Base-by-base conservation (phyloP, 2,329 filamentous ascomycete genomes). In the Phialophora verrucosa region DNA sequence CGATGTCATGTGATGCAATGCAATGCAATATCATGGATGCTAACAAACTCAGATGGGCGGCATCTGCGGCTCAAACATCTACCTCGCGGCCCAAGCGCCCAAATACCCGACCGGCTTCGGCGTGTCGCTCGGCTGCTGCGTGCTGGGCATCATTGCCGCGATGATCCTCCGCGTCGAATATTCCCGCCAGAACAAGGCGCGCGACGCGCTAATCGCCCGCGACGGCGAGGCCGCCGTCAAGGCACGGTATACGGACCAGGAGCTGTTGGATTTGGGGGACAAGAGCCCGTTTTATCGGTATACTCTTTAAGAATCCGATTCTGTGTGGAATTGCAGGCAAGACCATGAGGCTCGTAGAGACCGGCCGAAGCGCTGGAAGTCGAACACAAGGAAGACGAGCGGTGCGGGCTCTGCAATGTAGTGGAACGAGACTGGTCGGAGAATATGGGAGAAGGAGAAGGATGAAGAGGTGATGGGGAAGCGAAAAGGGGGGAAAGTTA, bases 201-300 rank as follows among this genome's bases (percentile, higher is more conserved):
- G 35, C 4, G 60, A 62, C n/a, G 60, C 29, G 3, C 20, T 62
- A 25, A 67, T 70, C 60, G 54, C 35, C 25, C 70, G 67, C 8
- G 69, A 62, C 29, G 66, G 66, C 12, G 69, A 75, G 25, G 77
- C 76, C 50, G 75, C 71, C 4, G 75, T 78, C 38, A 75, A 73
- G 0, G 79, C 73, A 4, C 77, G 77, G 17, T 83, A 81, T 42
- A 83, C 82, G 2, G 76, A 78, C 0, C 80, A 86, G 72, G 83
- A 89, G 71, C 74, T 90, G 56, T 86, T 86, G 8, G 81, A 79
- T 10, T 75, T 84, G 74, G 88, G 89, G 0, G 88, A 91, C 71
- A 83, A 81, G 65, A 87, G 88, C 1, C 76, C 88, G 1, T 86
- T 87, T 0, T 91, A 87, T 76, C 82, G 83, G 65, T 90, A 90